Percentiles rank a stretch among this genome's conserved stretches.
These are phyloP conservation scores for Globisporangium solare DNA, from an alignment of 352 stramenopile species.

Conservation along the genomic window DNA sequence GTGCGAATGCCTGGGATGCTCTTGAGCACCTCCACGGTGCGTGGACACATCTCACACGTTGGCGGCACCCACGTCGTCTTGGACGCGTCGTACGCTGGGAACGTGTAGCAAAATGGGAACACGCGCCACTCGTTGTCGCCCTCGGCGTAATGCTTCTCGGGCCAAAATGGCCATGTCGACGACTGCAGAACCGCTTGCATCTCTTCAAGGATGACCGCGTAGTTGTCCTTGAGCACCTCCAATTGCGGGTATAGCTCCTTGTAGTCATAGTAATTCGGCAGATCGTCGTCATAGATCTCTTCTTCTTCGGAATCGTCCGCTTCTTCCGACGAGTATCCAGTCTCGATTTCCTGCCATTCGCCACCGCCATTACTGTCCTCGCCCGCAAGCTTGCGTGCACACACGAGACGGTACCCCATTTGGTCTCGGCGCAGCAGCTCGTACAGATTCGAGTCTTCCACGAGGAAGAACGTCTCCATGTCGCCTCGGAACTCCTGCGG, in stretches of 20 bases:
- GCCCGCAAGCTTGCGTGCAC: slow-evolving; percentile 24
- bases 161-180: slow-evolving; percentile 77
- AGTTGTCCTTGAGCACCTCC: slow-evolving; percentile 61
- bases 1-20: slow-evolving; percentile 69
- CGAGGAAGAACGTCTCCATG: slow-evolving; percentile 50
- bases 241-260: slow-evolving; percentile 76
- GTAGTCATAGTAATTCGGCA: slow-evolving; percentile 75
- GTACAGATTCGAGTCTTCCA: slow-evolving; percentile 40
- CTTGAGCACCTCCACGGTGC: slow-evolving; percentile 68
- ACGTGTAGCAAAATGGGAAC: slow-evolving; percentile 90
- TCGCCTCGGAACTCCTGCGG: slow-evolving; percentile 45
- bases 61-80: slow-evolving; percentile 80
- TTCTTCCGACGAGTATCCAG: slow-evolving; percentile 13
- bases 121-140: slow-evolving; percentile 76
- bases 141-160: slow-evolving; percentile 80
- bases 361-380: slow-evolving; percentile 29
- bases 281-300: slow-evolving; percentile 66
- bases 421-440: slow-evolving; percentile 38
- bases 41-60: slow-evolving; percentile 73
- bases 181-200: slow-evolving; percentile 51
- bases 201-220: slow-evolving; percentile 74
- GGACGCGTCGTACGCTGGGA: slow-evolving; percentile 78
- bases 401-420: slow-evolving; percentile 50
- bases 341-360: slow-evolving; percentile 20
- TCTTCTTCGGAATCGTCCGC: slow-evolving; percentile 34